Base-by-base conservation (phyloP, 2,329 filamentous ascomycete genomes). In the Aspergillus texensis region DNA sequence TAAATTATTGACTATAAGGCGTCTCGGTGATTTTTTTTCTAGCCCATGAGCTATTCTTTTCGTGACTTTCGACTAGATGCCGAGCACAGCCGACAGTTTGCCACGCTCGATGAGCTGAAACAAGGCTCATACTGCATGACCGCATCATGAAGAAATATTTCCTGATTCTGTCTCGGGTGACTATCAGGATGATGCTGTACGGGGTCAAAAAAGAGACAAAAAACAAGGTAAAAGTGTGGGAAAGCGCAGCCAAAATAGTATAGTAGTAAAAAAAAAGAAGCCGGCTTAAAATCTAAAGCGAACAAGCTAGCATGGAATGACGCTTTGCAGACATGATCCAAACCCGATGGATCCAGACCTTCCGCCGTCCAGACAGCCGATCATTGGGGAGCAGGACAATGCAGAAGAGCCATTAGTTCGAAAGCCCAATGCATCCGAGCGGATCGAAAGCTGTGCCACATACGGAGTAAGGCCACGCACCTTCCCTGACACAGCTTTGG, bases 321-420 rank as follows among this genome's bases (percentile, higher is more conserved):
- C 48, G 24, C 14, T 48, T 30, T 52, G 45, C 28, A 52, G 45
- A 32, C n/a, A 48, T 58, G 57, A 58, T 52, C 32, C 43, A 45
- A 58, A 28, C 46, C 32, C 57, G 57, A 52, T 46, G 5, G 57
- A 41, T 54, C 58, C 52, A 39, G 50, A 16, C 34, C 34, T 36
- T 60, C 48, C 26, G 34, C 43, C 26, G 24, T 48, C 53, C 19
- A 43, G 39, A 24, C 57, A 48, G 61, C 41, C 60, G 60, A 61
- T 61, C 64, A 64, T 61, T 62, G 50, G 56, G 36, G 55, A 60
- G 28, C 60, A 58, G 45, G 60, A 62, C 48, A 57, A 64, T 64
- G 60, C 62, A 65, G 34, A 58, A 53, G 52, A 54, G 61, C 19
- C 67, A 65, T 67, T 70, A 70, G 67, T 65, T 59, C 62, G 58